Conservation (phyloP, 495 filamentous ascomycete species). For the Staphylotrichum longicolle region DNA sequence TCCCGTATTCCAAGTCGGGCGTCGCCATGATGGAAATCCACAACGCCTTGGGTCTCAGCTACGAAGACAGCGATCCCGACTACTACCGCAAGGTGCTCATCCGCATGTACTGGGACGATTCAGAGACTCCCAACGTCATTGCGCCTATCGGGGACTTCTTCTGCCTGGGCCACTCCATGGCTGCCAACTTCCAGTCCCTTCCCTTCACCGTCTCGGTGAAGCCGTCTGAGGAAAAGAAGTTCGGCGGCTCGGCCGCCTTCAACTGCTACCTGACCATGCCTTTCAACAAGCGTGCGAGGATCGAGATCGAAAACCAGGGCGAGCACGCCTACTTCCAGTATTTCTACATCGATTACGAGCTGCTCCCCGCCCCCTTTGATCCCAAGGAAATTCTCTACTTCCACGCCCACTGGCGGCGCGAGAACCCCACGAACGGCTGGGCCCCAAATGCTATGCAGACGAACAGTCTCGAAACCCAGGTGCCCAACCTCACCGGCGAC, state of each 20-base stretch:
- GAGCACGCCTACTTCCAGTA: constrained; percentile 7
- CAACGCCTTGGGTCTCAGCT: constrained; percentile 4
- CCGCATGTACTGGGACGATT: constrained; percentile 3
- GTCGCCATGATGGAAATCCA: constrained; percentile 7
- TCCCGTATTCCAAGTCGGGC: constrained; percentile 6
- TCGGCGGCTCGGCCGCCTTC: constrained; percentile 4
- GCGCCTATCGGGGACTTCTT: not conserved
- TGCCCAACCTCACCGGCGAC: constrained; percentile 4
- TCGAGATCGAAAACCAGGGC: constrained; percentile 5
- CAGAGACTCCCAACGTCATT: constrained; percentile 2
- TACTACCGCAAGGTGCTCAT: constrained; percentile 8
- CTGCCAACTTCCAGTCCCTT: constrained; percentile 8
- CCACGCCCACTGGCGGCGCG: constrained; percentile 7
- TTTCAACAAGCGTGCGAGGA: not conserved
- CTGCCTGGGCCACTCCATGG: constrained; percentile 8
- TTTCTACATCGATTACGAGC: constrained; percentile 7
- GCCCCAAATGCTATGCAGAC: not conserved
- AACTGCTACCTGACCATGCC: constrained; percentile 5
- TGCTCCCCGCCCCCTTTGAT: constrained; percentile 5
- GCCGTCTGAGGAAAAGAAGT: constrained; percentile 3
- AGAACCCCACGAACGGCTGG: constrained; percentile 5
- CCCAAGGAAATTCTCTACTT: constrained; percentile 6
- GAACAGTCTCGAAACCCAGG: constrained; percentile 6
- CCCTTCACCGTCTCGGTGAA: constrained; percentile 8
- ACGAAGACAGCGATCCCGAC: constrained; percentile 5